phyloP scores from a whole-genome alignment of 768 basidiomycete genomes.

The Cystobasidium ongulense region DNA sequence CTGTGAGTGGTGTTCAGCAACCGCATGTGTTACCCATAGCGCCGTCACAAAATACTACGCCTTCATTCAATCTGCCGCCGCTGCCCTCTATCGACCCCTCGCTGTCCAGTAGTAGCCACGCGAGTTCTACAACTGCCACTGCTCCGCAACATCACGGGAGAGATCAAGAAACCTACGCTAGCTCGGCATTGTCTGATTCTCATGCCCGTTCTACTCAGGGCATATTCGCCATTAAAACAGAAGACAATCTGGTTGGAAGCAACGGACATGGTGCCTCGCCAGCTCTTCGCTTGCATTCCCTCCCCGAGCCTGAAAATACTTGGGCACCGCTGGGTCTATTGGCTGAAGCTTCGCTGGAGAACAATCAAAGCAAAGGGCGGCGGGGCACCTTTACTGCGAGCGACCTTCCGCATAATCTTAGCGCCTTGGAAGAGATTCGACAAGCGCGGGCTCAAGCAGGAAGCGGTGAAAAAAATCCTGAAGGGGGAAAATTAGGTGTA shows the following conservation, averaged over 20 bases:
- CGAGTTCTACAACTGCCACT: background rate
- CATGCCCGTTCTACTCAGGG: background rate
- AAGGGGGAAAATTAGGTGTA: conserved; percentile 35
- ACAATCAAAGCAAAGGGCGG: conserved; percentile 10
- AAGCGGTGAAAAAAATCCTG: background rate
- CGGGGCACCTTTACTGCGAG: background rate
- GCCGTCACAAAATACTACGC: background rate
- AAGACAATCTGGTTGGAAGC: background rate
- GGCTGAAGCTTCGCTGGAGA: conserved; percentile 22
- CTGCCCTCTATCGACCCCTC: background rate
- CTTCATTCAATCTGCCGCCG: background rate
- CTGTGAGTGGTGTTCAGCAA: too few relatives aligned
- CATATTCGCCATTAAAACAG: background rate
- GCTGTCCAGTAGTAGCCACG: background rate
- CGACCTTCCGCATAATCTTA: background rate
- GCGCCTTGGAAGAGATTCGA: background rate
- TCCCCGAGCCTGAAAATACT: conserved; percentile 29
- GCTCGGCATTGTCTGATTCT: background rate
- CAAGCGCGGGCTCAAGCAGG: background rate
- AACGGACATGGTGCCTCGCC: background rate
- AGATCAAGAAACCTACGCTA: background rate
- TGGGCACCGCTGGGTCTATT: conserved; percentile 26
- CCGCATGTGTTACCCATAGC: background rate
- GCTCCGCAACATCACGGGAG: background rate
- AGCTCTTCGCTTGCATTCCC: conserved; percentile 10